Evolutionary conservation across 495 filamentous ascomycete genomes (phyloP), one percentile per base, ranked within the genome.

Genomic region (Neohortaea acidophila): DNA sequence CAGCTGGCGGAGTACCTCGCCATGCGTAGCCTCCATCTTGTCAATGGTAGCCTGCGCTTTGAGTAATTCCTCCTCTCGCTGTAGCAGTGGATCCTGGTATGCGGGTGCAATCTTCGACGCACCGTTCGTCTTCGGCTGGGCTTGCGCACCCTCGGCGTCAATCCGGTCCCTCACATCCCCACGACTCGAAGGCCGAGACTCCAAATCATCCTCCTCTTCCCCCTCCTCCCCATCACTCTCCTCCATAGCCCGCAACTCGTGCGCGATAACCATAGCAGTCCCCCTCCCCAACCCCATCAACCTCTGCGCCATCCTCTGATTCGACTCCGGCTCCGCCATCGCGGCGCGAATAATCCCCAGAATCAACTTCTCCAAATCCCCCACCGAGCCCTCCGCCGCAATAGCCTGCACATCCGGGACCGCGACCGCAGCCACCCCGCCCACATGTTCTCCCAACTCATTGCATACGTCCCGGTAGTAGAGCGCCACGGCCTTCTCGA

Each of bases 401-500:
- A 77, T 64, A 4, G 68, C 62, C 58, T 78, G 69, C 33, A 79
- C 61, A 52, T 76, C 70, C 12, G 69, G 66, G 4, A 60, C 61
- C 45, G 65, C 60, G 14, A 48, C 47, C 40, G 51, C 39, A 19
- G 62, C 62, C n/a, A 66, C 62, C 2, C 22, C 34, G 21, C 29
- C 24, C 4, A 39, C 13, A 14, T 27, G 10, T 14, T 35, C 12
- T 13, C 45, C 41, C 23, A 31, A 28, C n/a, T 38, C 45, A 22
- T 52, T 45, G 41, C 45, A 47, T 4, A 48, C 28, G 38, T 72
- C 66, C 21, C 62, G 65, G 40, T 84, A 75, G 53, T 80, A 85
- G 38, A 63, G 69, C 31, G 72, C 63, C 3, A 84, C 59, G 17
- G 69, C 64, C 41, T 74, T 74, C 56, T 76, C 71, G 43, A 85